Evolutionary conservation across 345 rosid genomes (phyloP).

Genomic region (Excoecaria cochinchinensis): DNA sequence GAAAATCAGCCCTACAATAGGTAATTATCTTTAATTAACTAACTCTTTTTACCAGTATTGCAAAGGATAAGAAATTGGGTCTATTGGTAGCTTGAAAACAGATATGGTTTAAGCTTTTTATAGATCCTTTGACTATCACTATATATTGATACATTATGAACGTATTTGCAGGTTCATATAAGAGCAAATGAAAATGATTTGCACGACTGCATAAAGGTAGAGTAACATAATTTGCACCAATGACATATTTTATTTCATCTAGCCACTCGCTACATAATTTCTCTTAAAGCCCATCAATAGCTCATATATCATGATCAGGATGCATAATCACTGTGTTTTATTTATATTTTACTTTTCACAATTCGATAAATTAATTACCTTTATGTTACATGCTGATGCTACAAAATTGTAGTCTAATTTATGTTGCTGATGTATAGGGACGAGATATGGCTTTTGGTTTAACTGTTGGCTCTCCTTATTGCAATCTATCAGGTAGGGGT

Average conservation of each 20-base stretch:
- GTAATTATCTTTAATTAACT: conserved; percentile 34
- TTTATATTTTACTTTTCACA: no score
- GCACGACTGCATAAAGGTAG: conserved; percentile 74
- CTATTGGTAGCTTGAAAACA: not conserved
- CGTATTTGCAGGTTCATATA: conserved; percentile 58
- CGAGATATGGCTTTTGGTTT: no score
- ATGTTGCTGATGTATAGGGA: no score
- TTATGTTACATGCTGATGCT: no score
- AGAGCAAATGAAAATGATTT: conserved; percentile 71
- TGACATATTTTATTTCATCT: not conserved
- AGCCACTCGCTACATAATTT: not conserved
- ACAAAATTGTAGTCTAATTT: no score
- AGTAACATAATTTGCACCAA: conserved; percentile 1
- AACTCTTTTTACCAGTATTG: not conserved
- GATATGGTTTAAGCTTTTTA: not conserved
- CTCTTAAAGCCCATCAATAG: no score
- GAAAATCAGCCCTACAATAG: conserved; percentile 89
- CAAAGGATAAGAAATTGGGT: no score
- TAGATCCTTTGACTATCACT: not conserved
- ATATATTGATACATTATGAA: conserved; percentile 7
- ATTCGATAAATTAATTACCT: no score
- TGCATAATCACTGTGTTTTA: no score
- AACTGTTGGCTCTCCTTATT: no score
- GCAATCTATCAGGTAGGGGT: no score
- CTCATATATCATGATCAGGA: no score